These are phyloP conservation scores for Andrographis paniculata DNA, from an alignment of 305 asterid genomes.

Conservation along the genomic window DNA sequence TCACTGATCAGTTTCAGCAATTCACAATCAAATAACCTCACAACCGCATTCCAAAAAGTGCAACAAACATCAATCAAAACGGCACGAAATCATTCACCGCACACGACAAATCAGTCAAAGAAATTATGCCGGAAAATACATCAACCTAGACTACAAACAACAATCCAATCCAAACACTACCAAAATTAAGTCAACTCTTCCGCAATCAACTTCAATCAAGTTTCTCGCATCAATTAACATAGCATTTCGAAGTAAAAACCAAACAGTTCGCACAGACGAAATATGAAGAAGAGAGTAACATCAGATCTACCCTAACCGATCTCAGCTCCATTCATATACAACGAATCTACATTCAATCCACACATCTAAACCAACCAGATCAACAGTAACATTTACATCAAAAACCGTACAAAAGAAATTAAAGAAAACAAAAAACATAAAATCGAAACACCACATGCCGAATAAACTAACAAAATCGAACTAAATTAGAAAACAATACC, in stretches of 20 bases:
- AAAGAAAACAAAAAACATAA: not conserved
- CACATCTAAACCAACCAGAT: conserved; percentile 23
- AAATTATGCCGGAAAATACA: not conserved
- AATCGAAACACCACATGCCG: not conserved
- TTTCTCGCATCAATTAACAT: conserved; percentile 8
- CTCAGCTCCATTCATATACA: conserved; percentile 12
- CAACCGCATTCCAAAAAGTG: not conserved
- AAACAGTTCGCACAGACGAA: not conserved
- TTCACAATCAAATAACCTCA: not conserved
- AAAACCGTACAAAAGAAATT: not conserved
- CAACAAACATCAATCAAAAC: too few relatives aligned
- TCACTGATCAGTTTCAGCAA: too few relatives aligned
- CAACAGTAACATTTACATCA: conserved; percentile 10
- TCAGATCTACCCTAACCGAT: conserved; percentile 36
- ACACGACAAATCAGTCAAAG: too few relatives aligned
- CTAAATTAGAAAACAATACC: conserved; percentile 31
- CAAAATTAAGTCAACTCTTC: not conserved
- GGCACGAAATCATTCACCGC: too few relatives aligned
- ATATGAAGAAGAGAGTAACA: not conserved
- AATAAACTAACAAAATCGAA: not conserved
- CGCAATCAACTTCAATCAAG: not conserved
- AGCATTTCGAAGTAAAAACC: conserved; percentile 5
- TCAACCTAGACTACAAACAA: not conserved
- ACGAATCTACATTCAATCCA: conserved; percentile 6
- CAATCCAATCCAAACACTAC: not conserved